Evolutionary conservation across 805 yeast species (phyloP), one percentile per base, ranked within the genome.

Genomic region (Saccharomyces eubayanus): DNA sequence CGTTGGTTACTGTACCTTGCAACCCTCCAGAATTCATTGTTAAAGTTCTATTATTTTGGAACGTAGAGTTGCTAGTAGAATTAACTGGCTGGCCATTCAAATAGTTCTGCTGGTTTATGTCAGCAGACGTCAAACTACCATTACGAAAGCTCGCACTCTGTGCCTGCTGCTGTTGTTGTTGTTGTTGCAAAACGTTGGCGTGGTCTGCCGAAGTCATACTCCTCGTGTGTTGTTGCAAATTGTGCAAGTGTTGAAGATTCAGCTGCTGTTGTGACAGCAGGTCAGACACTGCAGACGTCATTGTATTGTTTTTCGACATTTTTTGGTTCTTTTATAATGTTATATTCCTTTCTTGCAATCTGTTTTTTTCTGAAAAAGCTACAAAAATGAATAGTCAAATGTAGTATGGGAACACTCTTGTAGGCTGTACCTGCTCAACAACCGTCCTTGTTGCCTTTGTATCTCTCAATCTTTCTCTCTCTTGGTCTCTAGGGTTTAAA

Each of bases 181-280:
- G 55, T 5, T 24, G 52, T 31, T 53, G 57, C 40, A 36, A 52
- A 10, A 48, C 31, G n/a, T 40, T 41, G 10, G 52, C 48, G 24
- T 57, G 47, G 14, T 54, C 54, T n/a, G 49, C 47, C 53, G 73
- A 72, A 53, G 74, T 71, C 50, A 78, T 62, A 29, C 79, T 75
- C 49, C 68, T 71, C 0, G 79, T 70, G 55, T 74, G 78, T 55
- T 74, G 72, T 53, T 72, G 75, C 53, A 76, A 63, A 53, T 70
- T 75, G 51, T 76, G 77, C 49, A 77, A 63, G 53, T 78, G 81
- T 27, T 75, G 72, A 55, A 75, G 70, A 57, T 77, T 77, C 53
- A 74, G 77, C 41, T 73, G 70, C 51, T 75, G 73, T 53, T 77
- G 81, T 52, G 80, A 74, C 45, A 68, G 62, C 57, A 68, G 67